A percentile compares a stretch with the other conserved stretches of the same genome.
Conservation (phyloP, 2,329 filamentous ascomycete species). For the Penicillium sp. region DNA sequence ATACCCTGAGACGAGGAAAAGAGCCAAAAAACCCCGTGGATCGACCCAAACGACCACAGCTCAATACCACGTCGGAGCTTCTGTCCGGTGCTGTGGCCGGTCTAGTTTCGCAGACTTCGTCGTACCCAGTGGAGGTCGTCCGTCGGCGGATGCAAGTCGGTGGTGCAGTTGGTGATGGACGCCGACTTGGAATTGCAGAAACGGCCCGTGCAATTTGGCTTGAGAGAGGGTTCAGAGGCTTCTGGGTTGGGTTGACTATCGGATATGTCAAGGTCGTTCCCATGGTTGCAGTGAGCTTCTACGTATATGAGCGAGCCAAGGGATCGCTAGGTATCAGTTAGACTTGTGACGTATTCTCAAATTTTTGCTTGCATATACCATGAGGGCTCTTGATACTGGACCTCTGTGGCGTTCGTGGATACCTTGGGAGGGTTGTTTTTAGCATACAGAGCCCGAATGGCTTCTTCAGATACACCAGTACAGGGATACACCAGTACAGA, state of each 20-base stretch:
- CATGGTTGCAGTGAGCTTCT: constrained; percentile 73
- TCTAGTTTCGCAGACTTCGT: constrained; percentile 82
- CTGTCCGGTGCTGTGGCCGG: constrained; percentile 81
- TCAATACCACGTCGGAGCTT: constrained; percentile 85
- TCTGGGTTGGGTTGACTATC: constrained; percentile 90
- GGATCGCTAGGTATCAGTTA: constrained; percentile 53
- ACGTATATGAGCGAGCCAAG: constrained; percentile 65
- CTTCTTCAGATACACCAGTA: constrained; percentile 14
- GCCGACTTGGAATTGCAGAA: constrained; percentile 71
- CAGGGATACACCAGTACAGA: constrained; percentile 6
- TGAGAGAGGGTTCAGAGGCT: constrained; percentile 75
- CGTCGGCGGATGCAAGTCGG: constrained; percentile 93
- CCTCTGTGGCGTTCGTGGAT: constrained; percentile 20
- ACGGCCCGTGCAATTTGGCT: constrained; percentile 71
- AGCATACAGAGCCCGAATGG: constrained; percentile 14
- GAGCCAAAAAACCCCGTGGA: constrained; percentile 50
- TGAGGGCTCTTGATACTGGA: constrained; percentile 17
- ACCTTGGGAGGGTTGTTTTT: constrained; percentile 7
- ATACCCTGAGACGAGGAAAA: constrained; percentile 67
- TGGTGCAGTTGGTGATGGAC: constrained; percentile 88
- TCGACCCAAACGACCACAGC: constrained; percentile 59
- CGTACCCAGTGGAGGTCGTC: constrained; percentile 92
- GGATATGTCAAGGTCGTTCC: constrained; percentile 94
- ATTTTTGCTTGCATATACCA: constrained; percentile 5
- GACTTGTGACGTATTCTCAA: background rate